phyloP scores from a whole-genome alignment of 257 asterid species.

The Nicotiana noctiflora region DNA sequence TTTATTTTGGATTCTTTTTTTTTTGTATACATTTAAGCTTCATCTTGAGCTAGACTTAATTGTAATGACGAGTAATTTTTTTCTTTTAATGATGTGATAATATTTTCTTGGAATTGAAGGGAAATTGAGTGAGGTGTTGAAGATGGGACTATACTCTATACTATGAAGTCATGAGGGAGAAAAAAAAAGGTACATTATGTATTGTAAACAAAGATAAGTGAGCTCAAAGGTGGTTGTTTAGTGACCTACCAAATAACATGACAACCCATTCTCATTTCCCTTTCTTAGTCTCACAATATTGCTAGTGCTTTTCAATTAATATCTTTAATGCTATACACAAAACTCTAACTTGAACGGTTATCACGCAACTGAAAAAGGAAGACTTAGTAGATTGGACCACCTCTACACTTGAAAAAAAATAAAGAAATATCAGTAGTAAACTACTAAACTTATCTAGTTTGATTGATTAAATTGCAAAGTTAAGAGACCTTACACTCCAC shows the following conservation, averaged over 20 bases:
- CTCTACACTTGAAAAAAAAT: background rate
- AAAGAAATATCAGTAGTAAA: background rate
- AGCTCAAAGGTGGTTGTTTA: constrained; percentile 6
- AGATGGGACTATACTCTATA: background rate
- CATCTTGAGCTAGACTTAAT: background rate
- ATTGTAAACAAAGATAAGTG: background rate
- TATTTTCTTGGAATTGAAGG: constrained; percentile 18
- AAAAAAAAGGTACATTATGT: background rate
- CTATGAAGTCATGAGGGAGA: background rate
- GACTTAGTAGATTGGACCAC: constrained; percentile 7
- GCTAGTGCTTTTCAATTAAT: background rate
- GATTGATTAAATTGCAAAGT: background rate
- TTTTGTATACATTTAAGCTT: background rate
- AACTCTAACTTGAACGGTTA: background rate
- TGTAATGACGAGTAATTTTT: background rate
- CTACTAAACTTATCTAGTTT: background rate
- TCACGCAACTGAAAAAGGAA: constrained; percentile 12
- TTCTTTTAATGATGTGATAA: background rate
- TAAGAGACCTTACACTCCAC: background rate
- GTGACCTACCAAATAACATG: background rate
- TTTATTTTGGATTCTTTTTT: background rate
- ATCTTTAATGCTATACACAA: background rate
- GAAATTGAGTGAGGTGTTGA: constrained; percentile 15
- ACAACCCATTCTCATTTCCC: background rate
- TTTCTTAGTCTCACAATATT: background rate